Base-by-base conservation (phyloP, 208 protist species). In the Leishmania lainsoni region DNA sequence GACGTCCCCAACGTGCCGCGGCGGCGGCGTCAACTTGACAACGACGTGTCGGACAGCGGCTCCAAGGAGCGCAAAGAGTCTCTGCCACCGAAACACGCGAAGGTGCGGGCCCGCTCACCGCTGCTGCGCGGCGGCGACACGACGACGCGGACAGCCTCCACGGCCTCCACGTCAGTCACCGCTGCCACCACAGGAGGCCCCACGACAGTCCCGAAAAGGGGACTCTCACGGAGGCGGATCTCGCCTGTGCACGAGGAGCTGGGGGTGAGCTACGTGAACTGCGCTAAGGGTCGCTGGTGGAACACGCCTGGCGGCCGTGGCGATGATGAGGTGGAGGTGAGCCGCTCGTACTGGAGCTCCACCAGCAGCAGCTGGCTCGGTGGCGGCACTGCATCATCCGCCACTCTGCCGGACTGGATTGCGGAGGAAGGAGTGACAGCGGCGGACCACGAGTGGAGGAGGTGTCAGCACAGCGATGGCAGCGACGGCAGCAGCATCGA, bases 311-410 rank as follows among this genome's bases (percentile, higher is more conserved):
- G 87, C 68, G 88, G 91, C 63, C 82, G 86, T 77, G 91, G 89
- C 61, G 91, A 95, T 56, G 92, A 96, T 75, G 86, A 89, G 74
- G 92, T 97, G 6, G 90, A 96, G 82, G 85, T 96, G 56, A 97
- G 90, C 76, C 83, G 85, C 8, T 89, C 90, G 35, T 97, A 97
- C 83, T 84, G 81, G 76, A 88, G 74, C 73, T 93, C 89, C 26
- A 82, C 86, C 22, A 88, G 83, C 63, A 89, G 84, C 70, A 90
- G 90, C 35, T 97, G 94, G 92, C 87, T 97, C 14, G 90, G 90
- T 35, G 83, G 80, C 56, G 83, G 83, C 73, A 75, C 75, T 14
- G 76, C 74, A 12, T 69, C 85, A 26, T 48, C 81, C n/a, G 39
- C 74, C 8, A 4, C 79, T 35, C 75, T 77, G 35, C 83, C 78